These are phyloP conservation scores for Moelleriella libera DNA, from an alignment of 2,329 filamentous ascomycete species.

Conservation along the genomic window DNA sequence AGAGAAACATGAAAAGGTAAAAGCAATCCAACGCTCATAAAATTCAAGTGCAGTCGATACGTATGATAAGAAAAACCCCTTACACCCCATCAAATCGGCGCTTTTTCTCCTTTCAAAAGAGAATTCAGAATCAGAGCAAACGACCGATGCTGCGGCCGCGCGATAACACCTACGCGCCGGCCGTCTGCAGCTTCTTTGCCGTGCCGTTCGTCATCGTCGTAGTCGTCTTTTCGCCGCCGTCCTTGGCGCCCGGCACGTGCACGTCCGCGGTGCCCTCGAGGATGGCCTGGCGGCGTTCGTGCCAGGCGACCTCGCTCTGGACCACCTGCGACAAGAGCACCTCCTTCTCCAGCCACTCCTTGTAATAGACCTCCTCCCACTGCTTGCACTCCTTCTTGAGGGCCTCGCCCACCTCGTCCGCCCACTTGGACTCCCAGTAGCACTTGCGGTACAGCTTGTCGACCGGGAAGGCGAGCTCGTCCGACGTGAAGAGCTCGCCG, in stretches of 20 bases:
- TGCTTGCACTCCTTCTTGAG: constrained; percentile 51
- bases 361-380: constrained; percentile 51
- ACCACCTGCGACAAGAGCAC: constrained; percentile 62
- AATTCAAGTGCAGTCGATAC: no score
- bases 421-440: constrained; percentile 59
- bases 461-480: constrained; percentile 47
- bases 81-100: no score
- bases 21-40: no score
- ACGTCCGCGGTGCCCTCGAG: constrained; percentile 33
- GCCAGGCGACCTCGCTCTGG: constrained; percentile 51
- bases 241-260: constrained; percentile 20
- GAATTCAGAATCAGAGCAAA: no score
- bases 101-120: no score
- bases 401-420: constrained; percentile 48
- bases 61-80: no score
- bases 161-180: neutral
- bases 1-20: neutral
- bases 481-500: constrained; percentile 46
- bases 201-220: neutral
- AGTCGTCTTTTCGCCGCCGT: constrained; percentile 1
- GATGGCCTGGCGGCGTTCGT: constrained; percentile 41
- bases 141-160: no score
- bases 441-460: constrained; percentile 53
- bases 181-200: constrained; percentile 2
- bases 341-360: constrained; percentile 72